phyloP scores from a whole-genome alignment of 306 rosid genomes.

The Quercus robur region DNA sequence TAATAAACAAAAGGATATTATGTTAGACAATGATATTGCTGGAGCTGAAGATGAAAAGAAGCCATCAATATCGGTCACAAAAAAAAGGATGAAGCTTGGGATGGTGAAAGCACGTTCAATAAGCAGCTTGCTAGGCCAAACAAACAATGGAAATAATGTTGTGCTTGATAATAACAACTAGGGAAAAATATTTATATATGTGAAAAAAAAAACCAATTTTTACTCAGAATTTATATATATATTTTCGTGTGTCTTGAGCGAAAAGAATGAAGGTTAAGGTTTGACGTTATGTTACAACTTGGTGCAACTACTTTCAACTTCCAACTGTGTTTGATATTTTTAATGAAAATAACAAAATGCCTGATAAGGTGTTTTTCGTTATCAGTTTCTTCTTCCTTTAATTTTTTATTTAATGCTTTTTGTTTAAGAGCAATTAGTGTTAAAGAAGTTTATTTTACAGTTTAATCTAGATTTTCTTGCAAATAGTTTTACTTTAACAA shows the following conservation, averaged over 20 bases:
- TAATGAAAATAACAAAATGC: not conserved
- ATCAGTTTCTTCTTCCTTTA: too few relatives aligned
- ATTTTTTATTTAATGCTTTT: not conserved
- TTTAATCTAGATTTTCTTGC: not conserved
- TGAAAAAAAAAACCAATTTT: not conserved
- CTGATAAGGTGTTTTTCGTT: not conserved
- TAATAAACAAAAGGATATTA: not conserved
- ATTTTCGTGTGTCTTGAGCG: not conserved
- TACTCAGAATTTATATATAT: too few relatives aligned
- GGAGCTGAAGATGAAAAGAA: conserved; percentile 15
- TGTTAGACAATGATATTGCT: not conserved
- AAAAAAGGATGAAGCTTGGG: conserved; percentile 43
- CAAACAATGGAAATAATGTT: conserved; percentile 4
- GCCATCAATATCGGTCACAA: conserved; percentile 4
- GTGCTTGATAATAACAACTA: not conserved
- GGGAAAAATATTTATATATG: too few relatives aligned
- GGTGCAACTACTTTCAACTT: conserved; percentile 23
- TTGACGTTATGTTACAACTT: conserved; percentile 12
- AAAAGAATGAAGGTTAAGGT: not conserved
- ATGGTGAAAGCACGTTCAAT: conserved; percentile 59
- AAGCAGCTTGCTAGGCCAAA: conserved; percentile 61
- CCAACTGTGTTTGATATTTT: not conserved
- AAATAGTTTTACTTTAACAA: not conserved
- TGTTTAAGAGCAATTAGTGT: not conserved
- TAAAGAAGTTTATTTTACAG: not conserved